A percentile compares a stretch with the other conserved stretches of the same genome.
Evolutionary conservation across 345 rosid species (phyloP).

Genomic region (Cardamine occulta): DNA sequence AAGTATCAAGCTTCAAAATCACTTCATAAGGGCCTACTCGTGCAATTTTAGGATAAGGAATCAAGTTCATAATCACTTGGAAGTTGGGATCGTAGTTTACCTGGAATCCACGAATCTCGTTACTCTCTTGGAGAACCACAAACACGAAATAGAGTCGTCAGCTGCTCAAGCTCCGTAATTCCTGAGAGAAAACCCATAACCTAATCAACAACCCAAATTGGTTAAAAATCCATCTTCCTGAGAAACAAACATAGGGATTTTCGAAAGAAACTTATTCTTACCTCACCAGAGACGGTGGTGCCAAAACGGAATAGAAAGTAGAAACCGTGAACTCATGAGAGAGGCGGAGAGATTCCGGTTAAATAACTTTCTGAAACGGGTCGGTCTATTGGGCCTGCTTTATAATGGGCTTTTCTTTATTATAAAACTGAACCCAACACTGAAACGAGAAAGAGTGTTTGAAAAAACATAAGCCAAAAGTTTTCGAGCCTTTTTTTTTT

Average conservation of each 20-base stretch:
- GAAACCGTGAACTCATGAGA: not conserved
- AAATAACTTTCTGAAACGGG: conserved; percentile 11
- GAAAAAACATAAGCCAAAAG: too few species aligned
- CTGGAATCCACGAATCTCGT: conserved; percentile 29
- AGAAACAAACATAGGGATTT: conserved; percentile 23
- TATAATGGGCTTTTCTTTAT: not conserved
- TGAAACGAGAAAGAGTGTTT: not conserved
- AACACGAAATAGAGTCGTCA: conserved; percentile 3
- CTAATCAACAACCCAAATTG: conserved; percentile 31
- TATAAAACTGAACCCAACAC: not conserved
- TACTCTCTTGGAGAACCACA: conserved; percentile 22
- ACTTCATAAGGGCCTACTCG: not conserved
- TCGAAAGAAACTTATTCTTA: not conserved
- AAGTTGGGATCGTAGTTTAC: conserved; percentile 2
- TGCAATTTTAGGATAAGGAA: not conserved
- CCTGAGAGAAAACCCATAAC: conserved; percentile 28
- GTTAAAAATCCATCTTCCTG: conserved; percentile 8
- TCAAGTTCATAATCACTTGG: not conserved
- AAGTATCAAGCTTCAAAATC: conserved; percentile 1
- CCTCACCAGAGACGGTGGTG: conserved; percentile 15
- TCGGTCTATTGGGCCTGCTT: conserved; percentile 23
- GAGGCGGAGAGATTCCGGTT: not conserved
- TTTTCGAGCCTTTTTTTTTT: too few species aligned
- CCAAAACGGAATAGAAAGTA: not conserved
- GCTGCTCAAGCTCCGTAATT: conserved; percentile 24